phyloP scores from a whole-genome alignment of 1,139 yeast genomes.

The Candida freyschussii region DNA sequence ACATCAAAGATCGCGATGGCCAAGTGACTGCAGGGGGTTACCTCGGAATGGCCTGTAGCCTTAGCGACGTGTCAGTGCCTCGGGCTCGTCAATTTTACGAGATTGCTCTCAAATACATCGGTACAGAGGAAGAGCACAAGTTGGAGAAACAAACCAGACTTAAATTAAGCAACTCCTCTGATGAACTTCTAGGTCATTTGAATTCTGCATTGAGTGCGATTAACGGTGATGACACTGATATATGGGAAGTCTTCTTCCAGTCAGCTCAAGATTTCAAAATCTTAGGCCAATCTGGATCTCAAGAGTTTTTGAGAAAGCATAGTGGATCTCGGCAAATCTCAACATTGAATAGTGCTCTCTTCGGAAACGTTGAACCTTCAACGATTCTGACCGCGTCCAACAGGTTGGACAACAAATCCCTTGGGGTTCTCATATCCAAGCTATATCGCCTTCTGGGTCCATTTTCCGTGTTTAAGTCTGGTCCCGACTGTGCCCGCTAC shows the following conservation, averaged over 20 bases:
- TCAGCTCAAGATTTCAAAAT: slow-evolving; percentile 5
- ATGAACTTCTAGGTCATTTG: slow-evolving; percentile 8
- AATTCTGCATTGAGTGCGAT: slow-evolving; percentile 3
- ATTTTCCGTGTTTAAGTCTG: slow-evolving; percentile 6
- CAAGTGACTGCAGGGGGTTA: slow-evolving; percentile 8
- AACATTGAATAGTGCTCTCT: slow-evolving; percentile 2
- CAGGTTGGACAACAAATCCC: slow-evolving; percentile 18
- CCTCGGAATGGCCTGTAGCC: slow-evolving; percentile 10
- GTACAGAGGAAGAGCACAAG: slow-evolving; percentile 5
- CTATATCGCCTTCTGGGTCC: slow-evolving; percentile 8
- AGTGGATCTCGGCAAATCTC: slow-evolving; percentile 1
- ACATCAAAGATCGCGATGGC: slow-evolving; percentile 1
- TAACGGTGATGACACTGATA: slow-evolving; percentile 1
- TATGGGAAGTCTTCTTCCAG: slow-evolving; percentile 10
- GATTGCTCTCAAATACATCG: not conserved
- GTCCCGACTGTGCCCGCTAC: slow-evolving; percentile 19
- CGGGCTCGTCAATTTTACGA: slow-evolving; percentile 10
- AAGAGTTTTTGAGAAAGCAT: not conserved
- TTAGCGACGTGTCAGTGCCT: slow-evolving; percentile 5
- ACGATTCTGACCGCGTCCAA: slow-evolving; percentile 1
- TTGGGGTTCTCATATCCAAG: slow-evolving; percentile 9
- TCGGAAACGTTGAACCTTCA: slow-evolving; percentile 3
- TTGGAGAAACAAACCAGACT: slow-evolving; percentile 6
- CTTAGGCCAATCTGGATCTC: not conserved
- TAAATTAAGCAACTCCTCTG: slow-evolving; percentile 3